A percentile compares a stretch with the other conserved stretches of the same genome.
phyloP scores from a whole-genome alignment of 2,329 filamentous ascomycete species.

The Alternaria sp. region DNA sequence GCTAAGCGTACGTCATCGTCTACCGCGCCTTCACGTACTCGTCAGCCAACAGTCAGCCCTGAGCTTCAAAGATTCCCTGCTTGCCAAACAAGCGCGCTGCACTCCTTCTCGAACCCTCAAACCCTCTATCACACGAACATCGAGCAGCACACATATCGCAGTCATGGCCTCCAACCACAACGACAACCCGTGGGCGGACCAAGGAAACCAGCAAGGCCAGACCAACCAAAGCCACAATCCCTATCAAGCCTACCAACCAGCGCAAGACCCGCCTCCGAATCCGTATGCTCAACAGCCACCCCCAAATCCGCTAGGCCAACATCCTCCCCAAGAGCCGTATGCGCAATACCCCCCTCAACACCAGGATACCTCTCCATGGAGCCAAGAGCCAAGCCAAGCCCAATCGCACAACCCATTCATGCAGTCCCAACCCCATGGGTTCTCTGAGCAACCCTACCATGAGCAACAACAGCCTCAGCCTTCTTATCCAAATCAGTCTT shows the following conservation, averaged over 20 bases:
- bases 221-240: conserved; percentile 28
- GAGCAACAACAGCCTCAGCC: conserved; percentile 5
- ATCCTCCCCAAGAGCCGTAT: conserved; percentile 9
- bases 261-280: conserved; percentile 14
- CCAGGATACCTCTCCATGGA: conserved; percentile 16
- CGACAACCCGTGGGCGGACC: conserved; percentile 34
- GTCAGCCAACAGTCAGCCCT: conserved; percentile 11
- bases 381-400: conserved; percentile 13
- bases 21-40: conserved; percentile 14
- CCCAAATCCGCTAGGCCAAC: conserved; percentile 8
- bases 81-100: conserved; percentile 4
- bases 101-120: neutral
- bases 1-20: conserved; percentile 20
- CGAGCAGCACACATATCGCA: neutral
- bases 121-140: neutral
- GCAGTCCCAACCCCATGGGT: conserved; percentile 10
- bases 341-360: conserved; percentile 8
- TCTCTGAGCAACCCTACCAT: conserved; percentile 13
- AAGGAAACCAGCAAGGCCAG: conserved; percentile 23
- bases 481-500: conserved; percentile 9
- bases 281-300: conserved; percentile 13
- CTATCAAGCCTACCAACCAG: conserved; percentile 27
- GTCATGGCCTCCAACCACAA: conserved; percentile 25
- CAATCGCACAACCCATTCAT: conserved; percentile 11
- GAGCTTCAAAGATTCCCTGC: conserved; percentile 21